A percentile compares a stretch with the other conserved stretches of the same genome.
These are phyloP conservation scores for Penicillium hordei DNA, from an alignment of 2,329 filamentous ascomycete species.

Conservation along the genomic window DNA sequence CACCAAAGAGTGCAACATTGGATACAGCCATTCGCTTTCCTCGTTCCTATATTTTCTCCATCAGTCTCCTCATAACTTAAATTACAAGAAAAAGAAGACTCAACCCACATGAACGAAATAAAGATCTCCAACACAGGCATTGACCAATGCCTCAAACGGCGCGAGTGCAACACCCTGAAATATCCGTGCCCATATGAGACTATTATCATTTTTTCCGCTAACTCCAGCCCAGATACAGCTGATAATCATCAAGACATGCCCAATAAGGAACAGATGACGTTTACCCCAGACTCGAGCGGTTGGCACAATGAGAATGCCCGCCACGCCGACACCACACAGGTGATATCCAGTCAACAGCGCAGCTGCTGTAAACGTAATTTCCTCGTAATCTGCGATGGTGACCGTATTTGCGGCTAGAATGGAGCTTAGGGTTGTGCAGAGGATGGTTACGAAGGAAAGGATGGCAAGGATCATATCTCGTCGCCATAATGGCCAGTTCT, in stretches of 20 bases:
- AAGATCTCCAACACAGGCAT: slow-evolving; percentile 83
- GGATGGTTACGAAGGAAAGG: slow-evolving; percentile 76
- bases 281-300: slow-evolving; percentile 90
- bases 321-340: slow-evolving; percentile 76
- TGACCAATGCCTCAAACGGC: slow-evolving; percentile 86
- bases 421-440: slow-evolving; percentile 80
- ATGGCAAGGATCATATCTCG: slow-evolving; percentile 77
- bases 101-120: slow-evolving; percentile 78
- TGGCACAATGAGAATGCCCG: slow-evolving; percentile 82
- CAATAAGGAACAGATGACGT: slow-evolving; percentile 79
- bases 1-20: slow-evolving; percentile 69
- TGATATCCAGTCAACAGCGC: slow-evolving; percentile 86
- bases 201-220: slow-evolving; percentile 65
- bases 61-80: background rate
- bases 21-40: slow-evolving; percentile 83
- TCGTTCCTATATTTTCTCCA: slow-evolving; percentile 54
- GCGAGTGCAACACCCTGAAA: slow-evolving; percentile 84
- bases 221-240: slow-evolving; percentile 78
- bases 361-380: slow-evolving; percentile 67
- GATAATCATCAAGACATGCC: slow-evolving; percentile 69
- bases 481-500: slow-evolving; percentile 84
- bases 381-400: slow-evolving; percentile 68
- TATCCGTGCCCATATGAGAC: slow-evolving; percentile 73
- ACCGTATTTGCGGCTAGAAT: slow-evolving; percentile 87
- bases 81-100: background rate